Evolutionary conservation across 2,329 filamentous ascomycete genomes (phyloP).

Genomic region (Hymenoscyphus occultus): DNA sequence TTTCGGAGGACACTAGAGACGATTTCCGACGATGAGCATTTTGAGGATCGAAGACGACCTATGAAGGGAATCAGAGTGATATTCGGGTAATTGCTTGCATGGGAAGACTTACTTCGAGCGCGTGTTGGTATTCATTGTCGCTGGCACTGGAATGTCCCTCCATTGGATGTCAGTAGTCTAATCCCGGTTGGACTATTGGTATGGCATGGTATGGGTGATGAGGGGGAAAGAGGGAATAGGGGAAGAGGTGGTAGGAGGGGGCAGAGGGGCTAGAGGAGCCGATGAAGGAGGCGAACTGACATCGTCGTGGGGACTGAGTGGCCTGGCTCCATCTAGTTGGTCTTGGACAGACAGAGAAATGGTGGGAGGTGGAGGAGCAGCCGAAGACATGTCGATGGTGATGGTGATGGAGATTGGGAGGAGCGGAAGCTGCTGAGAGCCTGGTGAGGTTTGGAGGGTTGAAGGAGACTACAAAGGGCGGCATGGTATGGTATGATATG

Average conservation of each 20-base stretch:
- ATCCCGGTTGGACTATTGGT: background rate
- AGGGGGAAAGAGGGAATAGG: too few species aligned
- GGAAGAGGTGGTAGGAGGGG: too few species aligned
- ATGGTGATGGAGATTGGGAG: background rate
- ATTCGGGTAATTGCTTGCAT: background rate
- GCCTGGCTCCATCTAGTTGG: background rate
- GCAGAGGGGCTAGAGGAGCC: too few species aligned
- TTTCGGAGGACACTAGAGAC: conserved; percentile 51
- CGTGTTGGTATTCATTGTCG: conserved; percentile 38
- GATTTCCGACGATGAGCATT: conserved; percentile 64
- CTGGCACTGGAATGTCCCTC: conserved; percentile 31
- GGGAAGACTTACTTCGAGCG: conserved; percentile 42
- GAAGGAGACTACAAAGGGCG: background rate
- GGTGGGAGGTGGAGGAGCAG: background rate
- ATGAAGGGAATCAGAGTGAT: background rate
- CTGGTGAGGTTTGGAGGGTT: too few species aligned
- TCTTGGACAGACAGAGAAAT: background rate
- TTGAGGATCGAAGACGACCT: conserved; percentile 60
- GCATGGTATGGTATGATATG: too few species aligned
- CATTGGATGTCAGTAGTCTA: background rate
- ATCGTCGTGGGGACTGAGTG: background rate
- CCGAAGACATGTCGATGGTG: background rate
- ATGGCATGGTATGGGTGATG: too few species aligned
- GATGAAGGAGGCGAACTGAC: background rate
- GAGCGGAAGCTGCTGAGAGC: too few species aligned